Conservation (phyloP, 2,329 filamentous ascomycete genomes). For the Neofusicoccum ribis region DNA sequence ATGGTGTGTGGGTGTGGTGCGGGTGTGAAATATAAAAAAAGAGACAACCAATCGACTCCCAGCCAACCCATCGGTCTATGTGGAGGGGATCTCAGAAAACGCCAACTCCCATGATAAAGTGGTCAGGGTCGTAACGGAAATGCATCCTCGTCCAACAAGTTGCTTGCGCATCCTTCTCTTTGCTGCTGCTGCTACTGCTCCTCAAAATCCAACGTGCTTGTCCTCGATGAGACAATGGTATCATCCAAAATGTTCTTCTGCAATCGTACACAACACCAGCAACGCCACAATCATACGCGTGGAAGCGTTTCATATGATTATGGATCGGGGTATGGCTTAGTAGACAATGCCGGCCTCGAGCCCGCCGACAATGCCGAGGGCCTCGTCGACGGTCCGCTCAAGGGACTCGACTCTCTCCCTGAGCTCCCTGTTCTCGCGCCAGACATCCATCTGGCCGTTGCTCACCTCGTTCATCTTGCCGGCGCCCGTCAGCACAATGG, state of each 20-base stretch:
- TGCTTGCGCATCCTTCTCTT: not conserved
- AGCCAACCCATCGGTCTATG: slow-evolving; percentile 13
- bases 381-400: slow-evolving; percentile 57
- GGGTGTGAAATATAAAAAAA: not conserved
- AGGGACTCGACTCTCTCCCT: slow-evolving; percentile 55
- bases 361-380: slow-evolving; percentile 53
- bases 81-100: slow-evolving; percentile 13
- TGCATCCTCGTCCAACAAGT: not conserved
- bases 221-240: slow-evolving; percentile 2
- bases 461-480: slow-evolving; percentile 42
- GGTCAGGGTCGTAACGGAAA: slow-evolving; percentile 2
- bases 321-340: slow-evolving; percentile 3
- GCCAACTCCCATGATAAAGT: slow-evolving; percentile 7
- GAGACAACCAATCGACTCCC: slow-evolving; percentile 11
- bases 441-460: slow-evolving; percentile 46
- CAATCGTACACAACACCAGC: slow-evolving; percentile 8
- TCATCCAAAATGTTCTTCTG: slow-evolving; percentile 8
- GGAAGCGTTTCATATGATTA: not conserved
- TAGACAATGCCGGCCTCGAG: slow-evolving; percentile 21
- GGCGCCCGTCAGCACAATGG: slow-evolving; percentile 16
- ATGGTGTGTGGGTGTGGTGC: not conserved
- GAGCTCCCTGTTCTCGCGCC: slow-evolving; percentile 57
- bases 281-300: slow-evolving; percentile 1
- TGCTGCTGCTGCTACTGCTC: not conserved
- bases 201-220: slow-evolving; percentile 12